These are phyloP conservation scores for Cryptococcus sp. DNA, from an alignment of 1,284 basidiomycete genomes.

Conservation along the genomic window DNA sequence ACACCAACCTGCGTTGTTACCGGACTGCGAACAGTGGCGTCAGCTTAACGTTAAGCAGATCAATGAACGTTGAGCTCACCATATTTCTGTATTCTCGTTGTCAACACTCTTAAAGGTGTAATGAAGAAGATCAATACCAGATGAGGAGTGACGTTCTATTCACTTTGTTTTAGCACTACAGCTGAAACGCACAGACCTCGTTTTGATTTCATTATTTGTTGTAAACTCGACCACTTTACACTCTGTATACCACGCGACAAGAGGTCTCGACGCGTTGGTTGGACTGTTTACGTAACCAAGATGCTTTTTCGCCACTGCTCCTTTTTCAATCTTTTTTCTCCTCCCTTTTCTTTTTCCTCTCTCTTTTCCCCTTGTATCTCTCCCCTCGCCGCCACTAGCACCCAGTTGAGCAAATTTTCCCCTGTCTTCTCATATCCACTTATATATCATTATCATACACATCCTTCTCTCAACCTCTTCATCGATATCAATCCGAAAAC, in stretches of 20 bases:
- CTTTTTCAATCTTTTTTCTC: slow-evolving; percentile 5
- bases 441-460: too few species aligned
- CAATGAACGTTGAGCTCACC: slow-evolving; percentile 14
- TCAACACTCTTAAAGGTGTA: not conserved
- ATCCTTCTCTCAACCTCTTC: not conserved
- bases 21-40: slow-evolving; percentile 16
- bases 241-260: slow-evolving; percentile 7
- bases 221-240: too few species aligned
- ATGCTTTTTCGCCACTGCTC: slow-evolving; percentile 2
- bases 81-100: slow-evolving; percentile 5
- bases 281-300: not conserved
- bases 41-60: not conserved
- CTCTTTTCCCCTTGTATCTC: slow-evolving; percentile 2
- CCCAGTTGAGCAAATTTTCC: not conserved
- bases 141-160: not conserved
- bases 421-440: not conserved
- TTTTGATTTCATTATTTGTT: not conserved
- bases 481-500: not conserved
- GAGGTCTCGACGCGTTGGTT: not conserved
- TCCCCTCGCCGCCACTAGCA: slow-evolving; percentile 6
- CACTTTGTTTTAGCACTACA: not conserved
- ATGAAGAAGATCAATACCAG: not conserved
- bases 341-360: slow-evolving; percentile 8
- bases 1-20: slow-evolving; percentile 37
- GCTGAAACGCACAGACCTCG: slow-evolving; percentile 1